These are phyloP conservation scores for Colletotrichum chrysophilum DNA, from an alignment of 2,329 filamentous ascomycete species.

Conservation along the genomic window DNA sequence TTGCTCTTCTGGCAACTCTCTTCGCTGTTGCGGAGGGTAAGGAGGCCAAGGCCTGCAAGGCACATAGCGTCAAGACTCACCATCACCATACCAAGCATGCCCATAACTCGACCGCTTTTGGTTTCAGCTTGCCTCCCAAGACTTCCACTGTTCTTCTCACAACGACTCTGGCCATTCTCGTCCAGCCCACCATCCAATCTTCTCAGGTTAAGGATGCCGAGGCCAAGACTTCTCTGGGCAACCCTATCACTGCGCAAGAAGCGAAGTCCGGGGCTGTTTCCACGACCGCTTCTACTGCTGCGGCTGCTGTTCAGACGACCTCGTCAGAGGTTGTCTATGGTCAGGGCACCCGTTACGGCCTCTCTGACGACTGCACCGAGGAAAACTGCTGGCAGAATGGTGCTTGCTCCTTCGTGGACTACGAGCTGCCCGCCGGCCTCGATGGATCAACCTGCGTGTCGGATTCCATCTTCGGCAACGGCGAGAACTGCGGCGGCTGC, in stretches of 20 bases:
- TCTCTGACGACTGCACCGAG: not conserved
- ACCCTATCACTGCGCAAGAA: not conserved
- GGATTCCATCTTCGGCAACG: not conserved
- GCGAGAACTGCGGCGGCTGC: not conserved
- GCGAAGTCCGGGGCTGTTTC: not conserved
- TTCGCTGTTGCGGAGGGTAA: not conserved
- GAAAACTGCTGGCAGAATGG: not conserved
- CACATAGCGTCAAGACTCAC: not conserved
- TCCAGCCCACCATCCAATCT: not conserved
- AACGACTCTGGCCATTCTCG: not conserved
- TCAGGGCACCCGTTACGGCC: not conserved
- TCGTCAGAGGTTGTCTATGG: too few relatives aligned
- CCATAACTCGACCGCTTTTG: not conserved
- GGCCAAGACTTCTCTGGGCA: not conserved
- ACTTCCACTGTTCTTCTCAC: not conserved
- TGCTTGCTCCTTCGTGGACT: not conserved
- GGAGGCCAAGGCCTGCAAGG: not conserved
- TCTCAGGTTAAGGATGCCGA: not conserved
- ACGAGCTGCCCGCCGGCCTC: not conserved
- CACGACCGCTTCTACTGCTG: rapidly evolving
- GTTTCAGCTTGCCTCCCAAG: not conserved
- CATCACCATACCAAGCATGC: not conserved
- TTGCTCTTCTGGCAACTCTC: not conserved
- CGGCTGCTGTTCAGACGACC: not conserved
- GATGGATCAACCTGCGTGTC: not conserved